A percentile compares a stretch with the other conserved stretches of the same genome.
phyloP scores from a whole-genome alignment of 768 basidiomycete genomes.

The Collybia sordida region DNA sequence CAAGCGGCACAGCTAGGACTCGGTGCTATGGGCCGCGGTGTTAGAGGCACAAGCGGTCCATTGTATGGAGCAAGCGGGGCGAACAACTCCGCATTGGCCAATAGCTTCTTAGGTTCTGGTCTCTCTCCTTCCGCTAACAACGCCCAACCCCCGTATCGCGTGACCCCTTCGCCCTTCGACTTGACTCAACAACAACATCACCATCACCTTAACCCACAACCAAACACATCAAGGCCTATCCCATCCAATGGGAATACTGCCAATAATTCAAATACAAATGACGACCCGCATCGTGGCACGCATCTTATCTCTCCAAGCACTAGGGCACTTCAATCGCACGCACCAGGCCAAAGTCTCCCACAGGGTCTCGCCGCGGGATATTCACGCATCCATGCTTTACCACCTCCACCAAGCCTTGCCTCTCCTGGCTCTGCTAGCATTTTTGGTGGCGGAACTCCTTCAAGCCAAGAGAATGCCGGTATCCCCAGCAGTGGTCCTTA shows the following conservation, averaged over 20 bases:
- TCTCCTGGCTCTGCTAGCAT: slow-evolving; percentile 29
- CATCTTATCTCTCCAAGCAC: slow-evolving; percentile 62
- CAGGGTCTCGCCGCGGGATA: slow-evolving; percentile 92
- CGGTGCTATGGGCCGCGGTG: slow-evolving; percentile 25
- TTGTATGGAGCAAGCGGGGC: slow-evolving; percentile 16
- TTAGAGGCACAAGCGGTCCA: slow-evolving; percentile 32
- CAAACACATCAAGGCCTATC: slow-evolving; percentile 28
- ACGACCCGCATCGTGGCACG: slow-evolving; percentile 18
- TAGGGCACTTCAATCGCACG: slow-evolving; percentile 82
- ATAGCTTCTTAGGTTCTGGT: slow-evolving; percentile 25
- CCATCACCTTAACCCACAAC: slow-evolving; percentile 26
- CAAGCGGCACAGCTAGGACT: slow-evolving; percentile 27
- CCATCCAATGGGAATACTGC: slow-evolving; percentile 17
- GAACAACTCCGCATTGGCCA: slow-evolving; percentile 20
- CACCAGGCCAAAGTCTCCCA: slow-evolving; percentile 88
- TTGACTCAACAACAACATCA: slow-evolving; percentile 38
- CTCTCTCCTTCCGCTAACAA: slow-evolving; percentile 31
- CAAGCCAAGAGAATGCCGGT: slow-evolving; percentile 3
- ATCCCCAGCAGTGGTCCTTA: slow-evolving; percentile 25
- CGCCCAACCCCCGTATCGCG: slow-evolving; percentile 38
- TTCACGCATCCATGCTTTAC: slow-evolving; percentile 81
- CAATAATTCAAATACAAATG: slow-evolving; percentile 5
- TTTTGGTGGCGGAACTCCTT: slow-evolving; percentile 16
- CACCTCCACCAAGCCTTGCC: slow-evolving; percentile 36
- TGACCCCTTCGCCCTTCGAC: slow-evolving; percentile 43